phyloP scores from a whole-genome alignment of 176 grass and related monocot genomes.

The sorghum (Sorghum bicolor) region DNA sequence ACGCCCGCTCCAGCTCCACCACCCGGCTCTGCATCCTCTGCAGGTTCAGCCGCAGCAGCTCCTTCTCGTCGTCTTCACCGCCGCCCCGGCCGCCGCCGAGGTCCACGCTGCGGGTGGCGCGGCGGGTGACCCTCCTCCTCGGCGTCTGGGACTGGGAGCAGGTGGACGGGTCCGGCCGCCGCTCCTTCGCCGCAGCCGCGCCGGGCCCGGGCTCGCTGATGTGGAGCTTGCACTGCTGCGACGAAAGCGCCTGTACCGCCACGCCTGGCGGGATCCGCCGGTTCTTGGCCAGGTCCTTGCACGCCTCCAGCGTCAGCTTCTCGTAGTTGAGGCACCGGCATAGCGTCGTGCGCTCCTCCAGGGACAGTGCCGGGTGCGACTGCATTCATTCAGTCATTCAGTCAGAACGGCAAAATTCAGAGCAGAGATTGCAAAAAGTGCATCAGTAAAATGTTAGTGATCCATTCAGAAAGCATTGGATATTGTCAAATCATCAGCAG shows the following conservation, averaged over 20 bases:
- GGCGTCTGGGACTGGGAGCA: constrained; percentile 24
- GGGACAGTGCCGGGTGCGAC: constrained; percentile 54
- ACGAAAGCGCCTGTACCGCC: constrained; percentile 75
- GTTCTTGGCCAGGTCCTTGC: constrained; percentile 93
- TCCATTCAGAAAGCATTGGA: too few species aligned
- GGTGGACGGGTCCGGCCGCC: neutral
- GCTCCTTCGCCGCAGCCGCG: neutral
- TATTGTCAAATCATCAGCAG: too few species aligned
- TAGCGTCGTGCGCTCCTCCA: constrained; percentile 58
- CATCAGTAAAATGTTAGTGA: too few species aligned
- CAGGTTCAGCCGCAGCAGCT: constrained; percentile 59
- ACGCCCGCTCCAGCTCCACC: constrained; percentile 75
- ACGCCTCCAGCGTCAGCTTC: constrained; percentile 83
- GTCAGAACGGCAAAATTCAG: neutral
- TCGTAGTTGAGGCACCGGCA: constrained; percentile 94
- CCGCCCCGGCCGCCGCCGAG: neutral
- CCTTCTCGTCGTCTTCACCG: constrained; percentile 49
- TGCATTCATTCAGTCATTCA: constrained; percentile 7
- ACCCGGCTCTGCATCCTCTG: constrained; percentile 78
- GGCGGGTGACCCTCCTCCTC: constrained; percentile 13
- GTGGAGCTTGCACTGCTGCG: constrained; percentile 58
- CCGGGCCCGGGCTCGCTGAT: neutral
- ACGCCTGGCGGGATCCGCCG: constrained; percentile 62
- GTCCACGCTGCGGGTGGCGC: constrained; percentile 2
- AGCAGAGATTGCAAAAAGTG: neutral